These are phyloP conservation scores for Xylaria multiplex DNA, from an alignment of 2,329 filamentous ascomycete species.

Conservation along the genomic window DNA sequence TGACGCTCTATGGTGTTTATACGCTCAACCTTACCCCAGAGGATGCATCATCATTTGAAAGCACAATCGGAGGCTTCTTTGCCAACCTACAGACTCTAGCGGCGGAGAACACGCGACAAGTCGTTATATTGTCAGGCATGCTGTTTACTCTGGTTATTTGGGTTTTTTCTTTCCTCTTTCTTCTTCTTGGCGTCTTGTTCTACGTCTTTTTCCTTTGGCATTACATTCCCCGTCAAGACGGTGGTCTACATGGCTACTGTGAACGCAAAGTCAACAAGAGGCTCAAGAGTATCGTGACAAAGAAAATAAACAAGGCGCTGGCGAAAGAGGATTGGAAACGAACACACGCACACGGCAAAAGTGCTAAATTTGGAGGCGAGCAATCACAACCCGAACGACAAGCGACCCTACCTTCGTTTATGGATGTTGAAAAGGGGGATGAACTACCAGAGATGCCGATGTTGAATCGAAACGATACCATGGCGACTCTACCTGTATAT, in stretches of 20 bases:
- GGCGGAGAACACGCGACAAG: constrained; percentile 78
- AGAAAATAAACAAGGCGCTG: constrained; percentile 88
- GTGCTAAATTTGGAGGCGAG: constrained; percentile 65
- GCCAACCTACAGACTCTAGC: constrained; percentile 80
- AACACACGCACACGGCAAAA: constrained; percentile 61
- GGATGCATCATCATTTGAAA: constrained; percentile 63
- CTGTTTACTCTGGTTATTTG: constrained; percentile 90
- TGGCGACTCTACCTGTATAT: constrained; percentile 70
- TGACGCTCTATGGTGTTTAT: constrained; percentile 89
- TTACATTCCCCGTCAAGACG: constrained; percentile 85
- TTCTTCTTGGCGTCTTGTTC: constrained; percentile 79
- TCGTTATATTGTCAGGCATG: constrained; percentile 88
- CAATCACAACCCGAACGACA: constrained; percentile 62
- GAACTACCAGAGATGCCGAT: constrained; percentile 68
- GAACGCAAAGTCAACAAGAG: constrained; percentile 89
- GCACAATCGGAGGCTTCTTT: constrained; percentile 79
- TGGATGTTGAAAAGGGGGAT: constrained; percentile 59
- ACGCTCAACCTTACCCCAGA: constrained; percentile 75
- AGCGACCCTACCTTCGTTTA: constrained; percentile 74
- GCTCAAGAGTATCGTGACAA: constrained; percentile 83
- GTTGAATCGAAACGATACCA: constrained; percentile 68
- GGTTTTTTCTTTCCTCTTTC: constrained; percentile 80
- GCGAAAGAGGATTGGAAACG: constrained; percentile 77
- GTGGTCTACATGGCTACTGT: constrained; percentile 85
- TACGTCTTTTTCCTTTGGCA: constrained; percentile 93